These are phyloP conservation scores for Reticulomyxa filosa DNA, from an alignment of 78 protist species.

Conservation along the genomic window DNA sequence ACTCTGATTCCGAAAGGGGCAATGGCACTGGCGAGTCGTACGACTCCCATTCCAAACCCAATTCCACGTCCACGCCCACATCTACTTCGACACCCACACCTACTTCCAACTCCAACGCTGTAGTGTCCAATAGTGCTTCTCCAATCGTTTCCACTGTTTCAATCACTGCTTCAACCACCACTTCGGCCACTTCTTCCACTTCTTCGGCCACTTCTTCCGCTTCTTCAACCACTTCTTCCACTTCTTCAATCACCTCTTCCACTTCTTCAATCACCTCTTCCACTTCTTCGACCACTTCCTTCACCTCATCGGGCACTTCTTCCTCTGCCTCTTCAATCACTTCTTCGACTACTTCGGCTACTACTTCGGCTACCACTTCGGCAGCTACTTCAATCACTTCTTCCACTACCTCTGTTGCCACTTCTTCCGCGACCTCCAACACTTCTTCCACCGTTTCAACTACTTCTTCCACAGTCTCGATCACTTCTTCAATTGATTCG, in stretches of 20 bases:
- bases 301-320: neutral
- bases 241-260: neutral
- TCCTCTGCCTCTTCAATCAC: neutral
- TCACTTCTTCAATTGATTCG: neutral
- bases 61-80: neutral
- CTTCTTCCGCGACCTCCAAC: neutral
- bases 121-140: neutral
- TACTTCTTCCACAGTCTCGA: neutral
- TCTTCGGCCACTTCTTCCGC: neutral
- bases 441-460: neutral
- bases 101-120: neutral
- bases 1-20: no score
- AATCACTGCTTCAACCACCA: neutral
- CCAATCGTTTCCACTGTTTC: neutral
- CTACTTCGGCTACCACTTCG: neutral
- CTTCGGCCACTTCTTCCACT: neutral
- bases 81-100: neutral
- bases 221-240: neutral
- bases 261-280: neutral
- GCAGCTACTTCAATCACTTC: neutral
- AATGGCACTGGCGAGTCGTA: no score
- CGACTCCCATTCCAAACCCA: neutral
- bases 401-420: neutral
- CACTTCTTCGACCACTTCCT: neutral
- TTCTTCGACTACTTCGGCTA: neutral